Evolutionary conservation across 2,329 filamentous ascomycete species (phyloP).

Genomic region (Scopulariopsis brevicaulis): DNA sequence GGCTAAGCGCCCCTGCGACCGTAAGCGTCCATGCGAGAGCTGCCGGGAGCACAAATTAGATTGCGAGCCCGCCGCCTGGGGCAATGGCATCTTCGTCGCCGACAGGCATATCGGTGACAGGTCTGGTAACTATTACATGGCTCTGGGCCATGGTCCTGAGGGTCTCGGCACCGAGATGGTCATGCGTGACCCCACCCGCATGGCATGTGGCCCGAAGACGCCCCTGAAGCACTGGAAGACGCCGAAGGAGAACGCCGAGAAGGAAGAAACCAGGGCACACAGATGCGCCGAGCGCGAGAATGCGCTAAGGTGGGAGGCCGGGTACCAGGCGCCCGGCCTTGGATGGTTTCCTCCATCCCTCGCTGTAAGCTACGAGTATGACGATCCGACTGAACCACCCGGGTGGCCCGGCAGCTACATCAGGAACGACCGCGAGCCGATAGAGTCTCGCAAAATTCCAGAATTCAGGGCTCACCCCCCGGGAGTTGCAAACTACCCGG

Average conservation of each 20-base stretch:
- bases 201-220: neutral
- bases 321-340: neutral
- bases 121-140: slow-evolving; percentile 19
- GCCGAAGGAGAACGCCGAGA: neutral
- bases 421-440: slow-evolving; percentile 3
- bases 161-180: slow-evolving; percentile 13
- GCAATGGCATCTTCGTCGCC: slow-evolving; percentile 8
- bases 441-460: neutral
- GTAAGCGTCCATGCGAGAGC: slow-evolving; percentile 23
- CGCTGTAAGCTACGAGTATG: neutral
- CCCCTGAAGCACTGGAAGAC: slow-evolving; percentile 5
- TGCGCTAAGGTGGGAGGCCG: neutral
- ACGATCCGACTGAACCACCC: neutral
- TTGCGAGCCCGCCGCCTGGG: neutral
- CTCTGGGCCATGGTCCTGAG: slow-evolving; percentile 14
- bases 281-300: neutral
- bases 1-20: slow-evolving; percentile 16
- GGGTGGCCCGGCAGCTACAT: slow-evolving; percentile 3
- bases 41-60: slow-evolving; percentile 10
- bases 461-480: neutral
- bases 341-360: neutral
- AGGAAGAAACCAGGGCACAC: neutral
- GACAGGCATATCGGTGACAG: slow-evolving; percentile 2
- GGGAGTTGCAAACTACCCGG: neutral
- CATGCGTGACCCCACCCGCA: neutral